Evolutionary conservation across 495 filamentous ascomycete species (phyloP), one percentile per base, ranked within the genome.

Genomic region (Hypoxylon trugodes): DNA sequence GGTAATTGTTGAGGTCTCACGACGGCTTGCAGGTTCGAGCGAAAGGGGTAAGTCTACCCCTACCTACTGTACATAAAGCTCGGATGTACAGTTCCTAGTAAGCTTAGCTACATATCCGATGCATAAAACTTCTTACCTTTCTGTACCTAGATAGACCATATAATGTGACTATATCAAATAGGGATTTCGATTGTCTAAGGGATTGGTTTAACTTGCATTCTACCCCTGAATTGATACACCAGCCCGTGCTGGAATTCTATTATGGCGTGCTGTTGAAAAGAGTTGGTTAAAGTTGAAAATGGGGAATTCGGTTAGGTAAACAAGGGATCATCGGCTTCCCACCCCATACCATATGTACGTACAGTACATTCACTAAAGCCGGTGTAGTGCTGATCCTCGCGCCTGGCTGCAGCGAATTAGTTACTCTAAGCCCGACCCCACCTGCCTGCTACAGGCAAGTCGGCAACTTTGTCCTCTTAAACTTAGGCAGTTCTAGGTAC

Each of bases 221-320:
- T 59, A n/a, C 43, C 54, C 56, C 56, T 59, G 56, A 42, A n/a
- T n/a, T n/a, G n/a, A n/a, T n/a, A n/a, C n/a, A n/a, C n/a, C n/a
- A n/a, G n/a, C n/a, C n/a, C n/a, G n/a, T 51, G 42, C 42, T 25
- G 25, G 49, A 41, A 3, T 28, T 41, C 5, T 0, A 6, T 35
- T 41, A 55, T 62, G 59, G 48, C 57, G 57, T 61, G 52, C 40
- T 58, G 12, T n/a, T n/a, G n/a, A n/a, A n/a, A n/a, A n/a, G n/a
- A n/a, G n/a, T n/a, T n/a, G n/a, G n/a, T n/a, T n/a, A n/a, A n/a
- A n/a, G n/a, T n/a, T n/a, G n/a, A n/a, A n/a, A n/a, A n/a, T n/a
- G n/a, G n/a, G n/a, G n/a, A n/a, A n/a, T 63, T 56, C 43, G 13
- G 43, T 63, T 56, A 63, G 42, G 42, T 57, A 63, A 63, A 25